Evolutionary conservation across 2,329 filamentous ascomycete genomes (phyloP), one percentile per base, ranked within the genome.

Genomic region (Cytospora leucostoma): DNA sequence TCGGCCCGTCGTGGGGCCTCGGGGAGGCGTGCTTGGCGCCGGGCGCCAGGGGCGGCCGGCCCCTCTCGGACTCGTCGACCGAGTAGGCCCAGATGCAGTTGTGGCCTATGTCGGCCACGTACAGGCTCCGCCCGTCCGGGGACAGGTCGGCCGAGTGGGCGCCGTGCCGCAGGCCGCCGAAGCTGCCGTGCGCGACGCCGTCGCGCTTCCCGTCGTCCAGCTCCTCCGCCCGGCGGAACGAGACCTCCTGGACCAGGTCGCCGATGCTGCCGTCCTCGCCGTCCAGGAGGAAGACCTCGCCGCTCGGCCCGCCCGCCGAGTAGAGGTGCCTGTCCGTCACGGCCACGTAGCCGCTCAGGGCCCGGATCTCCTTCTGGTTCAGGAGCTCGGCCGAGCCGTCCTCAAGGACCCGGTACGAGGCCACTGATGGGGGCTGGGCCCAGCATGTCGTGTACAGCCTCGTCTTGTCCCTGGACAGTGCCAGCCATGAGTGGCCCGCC

Each of bases 31-130:
- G 62, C 37, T 66, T 65, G 13, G 44, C 33, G 15, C 53, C 47
- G 13, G 59, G 35, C 12, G 54, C 21, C 27, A 67, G 52, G 7
- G 54, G 54, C 21, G 13, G 32, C 7, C 17, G 32, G 15, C 12
- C 21, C 27, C 27, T 7, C 7, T 11, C 11, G 15, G 40, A 32
- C 19, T 62, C 62, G 56, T 63, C 56, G 51, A 67, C 52, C 12
- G 53, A 34, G 56, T 65, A 67, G 11, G 57, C 58, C 66, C 67
- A 68, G 53, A 67, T 59, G 57, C 66, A 67, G 61, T 68, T 66
- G 53, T 62, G 57, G 35, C 67, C 67, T 8, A 68, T 67, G 59
- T 68, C 67, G 1, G 67, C 66, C 33, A 68, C 66, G 56, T 66
- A 68, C 33, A 67, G 56, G 44, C 59, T 61, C 27, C 50, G 40